phyloP scores from a whole-genome alignment of 1,139 yeast species.

The Candida gigantensis region DNA sequence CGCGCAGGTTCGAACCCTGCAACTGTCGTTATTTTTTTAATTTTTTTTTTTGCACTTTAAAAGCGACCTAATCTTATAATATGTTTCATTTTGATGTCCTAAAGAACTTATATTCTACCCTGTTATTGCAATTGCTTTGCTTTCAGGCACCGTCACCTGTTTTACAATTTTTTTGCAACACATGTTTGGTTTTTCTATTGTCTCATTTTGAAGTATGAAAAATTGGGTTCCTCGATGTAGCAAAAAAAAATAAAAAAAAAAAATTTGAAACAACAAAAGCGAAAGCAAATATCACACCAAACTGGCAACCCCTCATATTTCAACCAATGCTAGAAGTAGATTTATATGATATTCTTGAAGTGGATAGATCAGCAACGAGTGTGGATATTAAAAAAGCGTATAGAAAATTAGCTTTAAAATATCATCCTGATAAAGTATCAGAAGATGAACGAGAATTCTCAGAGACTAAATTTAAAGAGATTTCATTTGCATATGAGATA shows the following conservation, averaged over 20 bases:
- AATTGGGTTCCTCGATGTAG: no score
- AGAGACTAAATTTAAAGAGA: constrained; percentile 72
- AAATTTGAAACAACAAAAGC: background rate
- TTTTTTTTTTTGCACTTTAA: constrained; percentile 14
- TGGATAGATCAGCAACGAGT: constrained; percentile 59
- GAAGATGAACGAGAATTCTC: constrained; percentile 67
- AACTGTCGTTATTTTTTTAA: constrained; percentile 41
- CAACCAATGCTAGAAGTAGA: constrained; percentile 22
- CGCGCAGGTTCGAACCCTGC: constrained; percentile 60
- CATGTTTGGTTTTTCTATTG: no score
- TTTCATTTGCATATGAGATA: constrained; percentile 76
- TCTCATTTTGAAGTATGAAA: no score
- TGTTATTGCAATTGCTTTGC: no score
- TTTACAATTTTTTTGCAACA: no score
- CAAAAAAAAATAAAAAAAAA: background rate
- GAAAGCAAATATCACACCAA: no score
- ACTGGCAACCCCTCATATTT: background rate
- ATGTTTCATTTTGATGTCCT: no score
- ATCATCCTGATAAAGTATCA: constrained; percentile 81
- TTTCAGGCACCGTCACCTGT: no score
- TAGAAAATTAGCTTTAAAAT: constrained; percentile 66
- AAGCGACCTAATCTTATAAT: no score
- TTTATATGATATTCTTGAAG: constrained; percentile 69
- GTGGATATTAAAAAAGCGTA: constrained; percentile 77
- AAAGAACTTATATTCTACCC: no score